A percentile compares a stretch with the other conserved stretches of the same genome.
phyloP scores from a whole-genome alignment of 106 monocot species.

The Dendrobium chrysotoxum region DNA sequence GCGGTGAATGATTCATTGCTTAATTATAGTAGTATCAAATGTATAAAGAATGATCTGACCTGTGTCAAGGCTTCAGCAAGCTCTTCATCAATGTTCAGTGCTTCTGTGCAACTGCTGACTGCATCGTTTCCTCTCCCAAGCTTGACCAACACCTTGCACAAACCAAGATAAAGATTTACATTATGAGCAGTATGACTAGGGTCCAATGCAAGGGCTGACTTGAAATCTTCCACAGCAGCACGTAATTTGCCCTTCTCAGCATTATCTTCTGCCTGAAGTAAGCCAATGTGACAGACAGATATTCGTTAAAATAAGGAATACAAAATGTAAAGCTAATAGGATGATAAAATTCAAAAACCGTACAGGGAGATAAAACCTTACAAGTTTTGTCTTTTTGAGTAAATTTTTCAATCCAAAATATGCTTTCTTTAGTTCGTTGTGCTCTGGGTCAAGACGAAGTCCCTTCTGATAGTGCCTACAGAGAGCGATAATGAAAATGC shows the following conservation, averaged over 20 bases:
- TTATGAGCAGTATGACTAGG: constrained; percentile 74
- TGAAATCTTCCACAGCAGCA: constrained; percentile 78
- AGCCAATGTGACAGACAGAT: not conserved
- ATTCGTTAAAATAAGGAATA: not conserved
- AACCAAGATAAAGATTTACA: constrained; percentile 79
- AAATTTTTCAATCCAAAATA: constrained; percentile 98
- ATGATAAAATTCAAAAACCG: not conserved
- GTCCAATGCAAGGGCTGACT: constrained; percentile 72
- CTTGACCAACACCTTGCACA: constrained; percentile 87
- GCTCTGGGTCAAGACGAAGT: constrained; percentile 86
- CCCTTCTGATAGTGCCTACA: constrained; percentile 93
- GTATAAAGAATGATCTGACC: constrained; percentile 24
- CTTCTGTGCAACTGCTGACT: constrained; percentile 66
- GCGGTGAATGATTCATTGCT: not conserved
- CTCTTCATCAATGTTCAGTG: constrained; percentile 84
- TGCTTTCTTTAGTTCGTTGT: constrained; percentile 87
- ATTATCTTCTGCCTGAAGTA: constrained; percentile 89
- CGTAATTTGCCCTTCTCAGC: constrained; percentile 82
- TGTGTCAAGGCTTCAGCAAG: constrained; percentile 79
- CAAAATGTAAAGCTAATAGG: not conserved
- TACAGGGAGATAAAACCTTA: constrained; percentile 18
- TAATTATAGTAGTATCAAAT: not conserved
- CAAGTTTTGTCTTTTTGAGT: constrained; percentile 84
- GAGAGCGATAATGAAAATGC: not conserved
- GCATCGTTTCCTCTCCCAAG: constrained; percentile 98